A percentile compares a stretch with the other conserved stretches of the same genome.
Conservation (phyloP, 163 green algal species). For the Scenedesmus sp. region DNA sequence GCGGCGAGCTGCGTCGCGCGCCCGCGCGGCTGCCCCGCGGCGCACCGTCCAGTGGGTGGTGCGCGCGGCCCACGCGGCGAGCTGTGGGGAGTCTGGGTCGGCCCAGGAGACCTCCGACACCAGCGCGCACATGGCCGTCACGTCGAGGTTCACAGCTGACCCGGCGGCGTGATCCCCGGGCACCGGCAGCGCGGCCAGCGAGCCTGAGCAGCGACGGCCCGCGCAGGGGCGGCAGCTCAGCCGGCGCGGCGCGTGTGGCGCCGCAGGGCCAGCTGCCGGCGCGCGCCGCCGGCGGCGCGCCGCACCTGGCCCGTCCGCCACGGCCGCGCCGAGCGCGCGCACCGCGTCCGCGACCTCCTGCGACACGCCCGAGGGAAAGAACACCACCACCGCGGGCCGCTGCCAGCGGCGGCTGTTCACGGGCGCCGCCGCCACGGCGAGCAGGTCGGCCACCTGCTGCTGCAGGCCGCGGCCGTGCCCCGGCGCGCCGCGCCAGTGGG, state of each 20-base stretch:
- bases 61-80: slow-evolving; percentile 47
- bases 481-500: slow-evolving; percentile 51
- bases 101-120: slow-evolving; percentile 54
- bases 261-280: too few species aligned
- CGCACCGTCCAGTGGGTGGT: slow-evolving; percentile 51
- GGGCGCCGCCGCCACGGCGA: slow-evolving; percentile 24
- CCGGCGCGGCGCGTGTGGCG: too few species aligned
- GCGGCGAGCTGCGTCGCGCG: too few species aligned
- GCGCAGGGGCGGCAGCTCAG: too few species aligned
- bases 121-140: slow-evolving; percentile 59
- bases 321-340: slow-evolving; percentile 24
- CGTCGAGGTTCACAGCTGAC: slow-evolving; percentile 46
- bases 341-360: slow-evolving; percentile 34
- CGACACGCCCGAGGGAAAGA: slow-evolving; percentile 37
- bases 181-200: slow-evolving; percentile 18
- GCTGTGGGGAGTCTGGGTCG: background rate
- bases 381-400: slow-evolving; percentile 34
- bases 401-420: slow-evolving; percentile 32
- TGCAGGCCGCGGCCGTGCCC: slow-evolving; percentile 15
- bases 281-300: too few species aligned
- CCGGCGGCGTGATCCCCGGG: background rate
- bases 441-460: slow-evolving; percentile 33
- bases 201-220: slow-evolving; percentile 18
- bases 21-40: too few species aligned
- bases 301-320: slow-evolving; percentile 24